Percentiles rank a stretch among this genome's conserved stretches.
Conservation (phyloP, 352 stramenopile species). For the Phytophthora idaei region DNA sequence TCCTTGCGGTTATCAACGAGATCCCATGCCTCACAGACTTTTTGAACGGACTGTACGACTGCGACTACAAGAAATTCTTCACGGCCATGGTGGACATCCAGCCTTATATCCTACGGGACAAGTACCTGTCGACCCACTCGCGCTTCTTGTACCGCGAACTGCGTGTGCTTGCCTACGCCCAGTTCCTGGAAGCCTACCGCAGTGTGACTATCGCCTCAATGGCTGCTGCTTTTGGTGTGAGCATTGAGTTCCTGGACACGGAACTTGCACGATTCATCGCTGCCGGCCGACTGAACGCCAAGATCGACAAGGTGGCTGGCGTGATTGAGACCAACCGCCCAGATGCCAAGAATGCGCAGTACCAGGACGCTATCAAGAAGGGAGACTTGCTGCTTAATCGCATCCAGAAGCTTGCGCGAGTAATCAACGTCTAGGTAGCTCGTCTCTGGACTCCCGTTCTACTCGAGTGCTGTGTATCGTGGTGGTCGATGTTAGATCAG, state of each 20-base stretch:
- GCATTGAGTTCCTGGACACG: conserved; percentile 94
- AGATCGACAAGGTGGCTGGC: conserved; percentile 99
- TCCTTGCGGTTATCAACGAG: conserved; percentile 89
- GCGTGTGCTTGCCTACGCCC: conserved; percentile 96
- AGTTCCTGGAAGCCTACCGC: conserved; percentile 98
- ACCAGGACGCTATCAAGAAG: conserved; percentile 99
- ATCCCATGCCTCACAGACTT: conserved; percentile 86
- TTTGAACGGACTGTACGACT: conserved; percentile 96
- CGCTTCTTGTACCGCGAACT: conserved; percentile 97
- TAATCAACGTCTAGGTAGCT: conserved; percentile 92
- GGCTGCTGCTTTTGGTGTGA: conserved; percentile 96
- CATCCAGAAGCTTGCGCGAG: conserved; percentile 97
- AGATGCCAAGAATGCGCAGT: conserved; percentile 99
- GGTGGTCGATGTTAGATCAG: conserved; percentile 27
- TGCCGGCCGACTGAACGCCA: conserved; percentile 95
- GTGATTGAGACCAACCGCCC: conserved; percentile 99
- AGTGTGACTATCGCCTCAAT: conserved; percentile 97
- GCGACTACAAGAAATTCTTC: conserved; percentile 98
- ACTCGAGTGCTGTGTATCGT: background rate
- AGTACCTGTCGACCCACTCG: conserved; percentile 93
- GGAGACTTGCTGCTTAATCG: conserved; percentile 98
- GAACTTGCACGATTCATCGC: conserved; percentile 98
- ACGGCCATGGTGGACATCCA: conserved; percentile 90
- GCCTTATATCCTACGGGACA: conserved; percentile 89
- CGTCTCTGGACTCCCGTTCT: conserved; percentile 4